phyloP scores from a whole-genome alignment of 257 asterid species.

The Mitragyna speciosa region DNA sequence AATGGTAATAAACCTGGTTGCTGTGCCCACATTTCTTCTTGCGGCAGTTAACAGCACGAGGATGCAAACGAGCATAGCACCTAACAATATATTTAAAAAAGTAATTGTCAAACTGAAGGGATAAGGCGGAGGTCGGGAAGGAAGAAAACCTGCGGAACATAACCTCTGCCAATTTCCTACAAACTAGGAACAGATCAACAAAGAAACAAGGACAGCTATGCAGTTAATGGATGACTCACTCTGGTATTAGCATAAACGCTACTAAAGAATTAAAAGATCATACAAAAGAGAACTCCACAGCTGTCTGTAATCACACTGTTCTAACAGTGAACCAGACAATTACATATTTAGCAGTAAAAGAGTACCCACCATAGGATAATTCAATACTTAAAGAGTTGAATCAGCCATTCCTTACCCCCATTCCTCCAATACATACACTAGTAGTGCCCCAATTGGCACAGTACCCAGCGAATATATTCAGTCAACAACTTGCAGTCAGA shows the following conservation, averaged over 20 bases:
- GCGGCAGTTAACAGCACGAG: conserved; percentile 90
- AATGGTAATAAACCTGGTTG: conserved; percentile 54
- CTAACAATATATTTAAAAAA: conserved; percentile 26
- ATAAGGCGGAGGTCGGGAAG: not conserved
- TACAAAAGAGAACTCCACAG: not conserved
- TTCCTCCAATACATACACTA: not conserved
- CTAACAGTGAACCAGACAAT: not conserved
- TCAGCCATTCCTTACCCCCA: not conserved
- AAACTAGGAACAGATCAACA: not conserved
- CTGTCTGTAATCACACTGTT: no score
- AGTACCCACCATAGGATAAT: not conserved
- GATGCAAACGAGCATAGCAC: conserved; percentile 84
- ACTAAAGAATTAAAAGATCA: not conserved
- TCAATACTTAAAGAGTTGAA: no score
- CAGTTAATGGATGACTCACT: not conserved
- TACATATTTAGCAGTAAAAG: no score
- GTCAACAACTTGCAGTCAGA: not conserved
- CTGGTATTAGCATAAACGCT: not conserved
- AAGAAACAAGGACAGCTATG: no score
- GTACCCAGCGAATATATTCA: not conserved
- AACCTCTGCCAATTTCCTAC: not conserved
- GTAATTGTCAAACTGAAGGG: not conserved
- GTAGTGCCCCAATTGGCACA: not conserved
- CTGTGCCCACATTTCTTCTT: conserved; percentile 91
- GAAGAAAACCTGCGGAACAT: not conserved